Percentiles rank a stretch among this genome's conserved stretches.
Conservation (phyloP, 2,329 filamentous ascomycete genomes). For the Sporothrix protearum region DNA sequence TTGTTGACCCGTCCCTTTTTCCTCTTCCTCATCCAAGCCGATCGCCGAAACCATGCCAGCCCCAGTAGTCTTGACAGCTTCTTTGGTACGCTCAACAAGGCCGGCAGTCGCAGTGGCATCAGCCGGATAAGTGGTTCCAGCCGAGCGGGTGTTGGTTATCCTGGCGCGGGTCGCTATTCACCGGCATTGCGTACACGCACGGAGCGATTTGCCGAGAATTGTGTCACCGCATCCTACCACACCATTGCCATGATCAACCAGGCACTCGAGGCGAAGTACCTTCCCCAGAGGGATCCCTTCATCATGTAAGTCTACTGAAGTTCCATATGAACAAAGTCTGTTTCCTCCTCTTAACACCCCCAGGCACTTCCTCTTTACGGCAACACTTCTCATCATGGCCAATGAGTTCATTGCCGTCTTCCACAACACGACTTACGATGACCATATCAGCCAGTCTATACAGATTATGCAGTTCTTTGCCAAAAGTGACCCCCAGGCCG, state of each 20-base stretch:
- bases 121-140: background rate
- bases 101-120: background rate
- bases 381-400: constrained; percentile 52
- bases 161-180: constrained; percentile 30
- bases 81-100: background rate
- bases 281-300: constrained; percentile 54
- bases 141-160: background rate
- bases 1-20: constrained; percentile 64
- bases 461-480: constrained; percentile 49
- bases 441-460: constrained; percentile 44
- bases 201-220: constrained; percentile 47
- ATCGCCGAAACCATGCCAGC: background rate
- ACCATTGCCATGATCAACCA: constrained; percentile 47
- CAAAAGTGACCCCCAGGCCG: constrained; percentile 47
- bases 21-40: constrained; percentile 49
- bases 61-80: background rate
- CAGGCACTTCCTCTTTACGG: constrained; percentile 56
- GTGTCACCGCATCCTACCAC: constrained; percentile 49
- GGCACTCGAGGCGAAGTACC: constrained; percentile 43
- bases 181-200: constrained; percentile 35
- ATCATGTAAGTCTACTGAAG: constrained; percentile 47
- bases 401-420: constrained; percentile 55
- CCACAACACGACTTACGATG: constrained; percentile 41
- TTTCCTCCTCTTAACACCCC: background rate
- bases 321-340: no score